Evolutionary conservation across 768 basidiomycete genomes (phyloP), one percentile per base, ranked within the genome.

Genomic region (Xerocomellus chrysenteron): DNA sequence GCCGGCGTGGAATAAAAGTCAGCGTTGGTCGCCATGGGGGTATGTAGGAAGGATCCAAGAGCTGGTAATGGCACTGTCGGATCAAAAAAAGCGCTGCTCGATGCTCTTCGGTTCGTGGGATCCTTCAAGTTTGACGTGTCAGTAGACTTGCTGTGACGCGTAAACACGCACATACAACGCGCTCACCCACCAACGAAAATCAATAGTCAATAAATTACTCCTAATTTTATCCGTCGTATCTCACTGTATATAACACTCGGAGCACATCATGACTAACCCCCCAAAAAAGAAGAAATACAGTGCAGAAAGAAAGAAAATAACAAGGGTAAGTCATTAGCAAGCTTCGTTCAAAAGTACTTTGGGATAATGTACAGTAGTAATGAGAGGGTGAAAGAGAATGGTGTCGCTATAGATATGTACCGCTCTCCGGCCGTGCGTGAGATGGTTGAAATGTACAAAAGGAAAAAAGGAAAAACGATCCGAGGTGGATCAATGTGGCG

Each of bases 21-120:
- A 2, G 37, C 3, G 26, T 50, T 67, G 57, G 81, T 82, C 55
- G 78, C 76, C 50, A 77, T 62, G 21, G 74, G 44, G 81, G 81
- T 81, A 82, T 82, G 14, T 36, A 36, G 35, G 35, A 13, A 5
- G n/a, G n/a, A n/a, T n/a, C n/a, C n/a, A n/a, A n/a, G n/a, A n/a
- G n/a, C n/a, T n/a, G n/a, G n/a, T n/a, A n/a, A n/a, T n/a, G n/a
- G n/a, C n/a, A n/a, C n/a, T 11, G 14, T 7, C 13, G 35, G 35
- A 36, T 36, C 35, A 36, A 36, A 36, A 14, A 16, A 36, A 19
- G 30, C 46, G n/a, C 11, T 36, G 39, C 5, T 41, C n/a, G 40
- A 19, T 35, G 47, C 32, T 16, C 32, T 35, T 4, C 6, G 28
- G 28, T 32, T 11, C 32, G 32, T 32, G 32, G 32, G 32, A 32